Evolutionary conservation across 2,329 filamentous ascomycete genomes (phyloP).

Genomic region (Verticillium klebahnii): DNA sequence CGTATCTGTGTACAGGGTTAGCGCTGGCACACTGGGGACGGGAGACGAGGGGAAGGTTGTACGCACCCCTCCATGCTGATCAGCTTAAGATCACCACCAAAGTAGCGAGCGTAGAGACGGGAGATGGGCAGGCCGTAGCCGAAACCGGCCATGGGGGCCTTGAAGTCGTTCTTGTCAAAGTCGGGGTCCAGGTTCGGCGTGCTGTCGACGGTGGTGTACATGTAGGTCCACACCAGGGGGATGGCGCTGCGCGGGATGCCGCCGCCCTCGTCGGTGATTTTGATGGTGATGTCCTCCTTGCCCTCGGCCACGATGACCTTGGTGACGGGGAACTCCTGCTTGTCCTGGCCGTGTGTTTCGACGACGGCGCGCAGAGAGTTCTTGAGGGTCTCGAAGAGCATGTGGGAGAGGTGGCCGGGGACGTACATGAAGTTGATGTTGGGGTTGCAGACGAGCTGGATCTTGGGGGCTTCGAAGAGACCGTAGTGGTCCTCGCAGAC

Average conservation of each 20-base stretch:
- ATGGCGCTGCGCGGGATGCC: slow-evolving; percentile 92
- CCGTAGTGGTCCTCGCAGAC: slow-evolving; percentile 99
- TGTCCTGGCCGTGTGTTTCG: slow-evolving; percentile 90
- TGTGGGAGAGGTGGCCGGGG: slow-evolving; percentile 95
- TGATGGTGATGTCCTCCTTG: slow-evolving; percentile 98
- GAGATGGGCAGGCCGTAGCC: slow-evolving; percentile 97
- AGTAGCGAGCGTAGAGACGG: slow-evolving; percentile 90
- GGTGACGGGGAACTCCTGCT: slow-evolving; percentile 92
- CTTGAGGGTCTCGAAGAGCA: slow-evolving; percentile 99
- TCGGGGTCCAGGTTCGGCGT: slow-evolving; percentile 94
- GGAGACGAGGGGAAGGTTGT: background rate
- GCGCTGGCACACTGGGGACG: slow-evolving; percentile 6
- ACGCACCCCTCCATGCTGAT: slow-evolving; percentile 99
- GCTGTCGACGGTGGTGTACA: slow-evolving; percentile 98
- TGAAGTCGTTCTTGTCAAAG: slow-evolving; percentile 99
- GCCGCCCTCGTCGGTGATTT: slow-evolving; percentile 93
- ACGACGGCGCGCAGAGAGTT: slow-evolving; percentile 97
- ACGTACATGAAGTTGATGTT: slow-evolving; percentile 99
- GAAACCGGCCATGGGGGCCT: slow-evolving; percentile 98
- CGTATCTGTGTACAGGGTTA: slow-evolving; percentile 66
- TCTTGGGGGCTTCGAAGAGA: slow-evolving; percentile 91
- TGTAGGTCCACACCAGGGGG: slow-evolving; percentile 99
- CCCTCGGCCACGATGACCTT: slow-evolving; percentile 98
- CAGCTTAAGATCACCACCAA: slow-evolving; percentile 92
- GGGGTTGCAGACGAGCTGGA: slow-evolving; percentile 92